A percentile compares a stretch with the other conserved stretches of the same genome.
These are phyloP conservation scores for Phytophthora pseudosyringae DNA, from an alignment of 352 stramenopile species.

Conservation along the genomic window DNA sequence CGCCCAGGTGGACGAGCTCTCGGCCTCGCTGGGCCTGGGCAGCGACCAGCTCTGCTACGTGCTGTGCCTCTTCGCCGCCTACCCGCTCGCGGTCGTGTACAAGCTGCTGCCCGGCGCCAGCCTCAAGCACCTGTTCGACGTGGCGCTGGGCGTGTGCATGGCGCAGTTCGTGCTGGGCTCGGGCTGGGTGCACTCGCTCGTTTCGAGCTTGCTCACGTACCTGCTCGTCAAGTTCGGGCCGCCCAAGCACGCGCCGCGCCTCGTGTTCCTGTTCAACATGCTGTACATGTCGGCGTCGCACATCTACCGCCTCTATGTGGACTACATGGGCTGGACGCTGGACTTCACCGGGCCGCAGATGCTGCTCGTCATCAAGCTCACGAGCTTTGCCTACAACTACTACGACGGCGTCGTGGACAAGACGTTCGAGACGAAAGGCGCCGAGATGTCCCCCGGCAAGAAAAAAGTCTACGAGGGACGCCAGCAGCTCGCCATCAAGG, in stretches of 20 bases:
- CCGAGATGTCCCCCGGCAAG: constrained; percentile 18
- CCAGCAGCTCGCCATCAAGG: constrained; percentile 70
- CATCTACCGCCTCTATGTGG: constrained; percentile 95
- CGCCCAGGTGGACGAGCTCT: constrained; percentile 50
- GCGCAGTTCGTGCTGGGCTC: constrained; percentile 94
- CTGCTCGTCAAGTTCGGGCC: constrained; percentile 78
- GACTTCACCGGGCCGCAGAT: constrained; percentile 92
- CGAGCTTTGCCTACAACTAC: constrained; percentile 98
- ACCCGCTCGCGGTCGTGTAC: constrained; percentile 93
- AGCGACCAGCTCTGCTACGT: constrained; percentile 85
- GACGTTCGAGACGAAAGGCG: constrained; percentile 44
- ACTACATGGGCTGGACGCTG: constrained; percentile 94
- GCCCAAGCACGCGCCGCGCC: constrained; percentile 60
- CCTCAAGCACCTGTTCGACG: constrained; percentile 93
- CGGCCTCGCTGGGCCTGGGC: constrained; percentile 46
- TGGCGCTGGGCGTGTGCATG: constrained; percentile 91
- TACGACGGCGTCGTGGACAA: constrained; percentile 92
- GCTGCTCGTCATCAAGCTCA: constrained; percentile 97
- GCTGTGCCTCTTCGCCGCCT: constrained; percentile 93
- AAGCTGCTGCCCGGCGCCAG: constrained; percentile 80
- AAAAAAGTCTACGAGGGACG: constrained; percentile 47
- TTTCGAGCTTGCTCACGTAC: constrained; percentile 93
- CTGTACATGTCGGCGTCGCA: constrained; percentile 92
- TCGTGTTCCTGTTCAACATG: constrained; percentile 96
- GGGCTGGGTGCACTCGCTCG: constrained; percentile 95